Base-by-base conservation (phyloP, 768 basidiomycete species). In the Fomitopsis serialis region DNA sequence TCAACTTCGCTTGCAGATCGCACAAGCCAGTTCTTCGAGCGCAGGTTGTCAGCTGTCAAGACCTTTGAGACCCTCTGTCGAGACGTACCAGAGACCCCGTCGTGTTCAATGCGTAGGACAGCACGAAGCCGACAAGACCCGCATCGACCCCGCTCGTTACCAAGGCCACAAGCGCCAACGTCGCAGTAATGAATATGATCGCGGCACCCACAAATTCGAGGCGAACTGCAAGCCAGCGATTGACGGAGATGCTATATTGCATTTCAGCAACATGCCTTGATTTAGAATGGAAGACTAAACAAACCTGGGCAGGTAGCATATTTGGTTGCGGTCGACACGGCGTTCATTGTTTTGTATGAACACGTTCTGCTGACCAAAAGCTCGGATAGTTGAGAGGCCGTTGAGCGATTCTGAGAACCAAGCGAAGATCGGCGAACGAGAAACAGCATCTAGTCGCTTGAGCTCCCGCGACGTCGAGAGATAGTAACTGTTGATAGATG, bases 401-500 rank as follows among this genome's bases (percentile, higher is more conserved):
- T 80, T 77, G 35, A 84, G 70, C 2, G 81, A 85, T 65, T 91
- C 90, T 1, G 87, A 87, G 65, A 91, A 91, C 84, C 86, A 89
- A 0, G 86, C 87, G 67, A 96, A 95, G 54, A 98, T 92, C 1
- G 95, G 94, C 0, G 90, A 92, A 36, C 89, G 84, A 5, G 91
- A 91, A 23, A 92, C 86, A 0, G 92, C 88, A 59, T 94, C 92
- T 13, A 95, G 75, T 13, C 92, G 88, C 66, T 94, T 92, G 23
- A 94, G 77, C 66, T 94, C 92, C 23, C 92, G 84, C 1, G 87
- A 90, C 0, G 91, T 92, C 2, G 89, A 76, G 8, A 94, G 79
- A 65, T 94, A 94, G 68, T 96, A 96, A 42, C 90, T 92, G 59
- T 1, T 29, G 22, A 1, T 29, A 47, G 7, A 22, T 10, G 15